A percentile compares a stretch with the other conserved stretches of the same genome.
Conservation (phyloP, 2,329 filamentous ascomycete genomes). For the Fusarium sp. region DNA sequence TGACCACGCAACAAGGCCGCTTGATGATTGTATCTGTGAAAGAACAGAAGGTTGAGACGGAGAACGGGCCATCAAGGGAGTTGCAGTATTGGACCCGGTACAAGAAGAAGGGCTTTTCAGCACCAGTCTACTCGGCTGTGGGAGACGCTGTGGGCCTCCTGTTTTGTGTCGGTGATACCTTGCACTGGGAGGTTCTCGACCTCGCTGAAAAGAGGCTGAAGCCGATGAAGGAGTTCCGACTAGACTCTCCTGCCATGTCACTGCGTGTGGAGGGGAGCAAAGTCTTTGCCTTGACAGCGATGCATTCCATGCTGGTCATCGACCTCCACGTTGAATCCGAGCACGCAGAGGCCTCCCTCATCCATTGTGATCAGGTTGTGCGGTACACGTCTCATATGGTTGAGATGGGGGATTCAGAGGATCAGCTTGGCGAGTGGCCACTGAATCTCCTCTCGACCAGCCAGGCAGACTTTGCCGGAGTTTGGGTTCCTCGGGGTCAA, state of each 20-base stretch:
- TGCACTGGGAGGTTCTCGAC: conserved; percentile 70
- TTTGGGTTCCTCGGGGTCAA: conserved; percentile 62
- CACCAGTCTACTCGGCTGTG: conserved; percentile 67
- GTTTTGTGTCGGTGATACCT: conserved; percentile 62
- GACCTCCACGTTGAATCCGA: conserved; percentile 57
- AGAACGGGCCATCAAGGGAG: conserved; percentile 28
- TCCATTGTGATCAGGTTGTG: conserved; percentile 60
- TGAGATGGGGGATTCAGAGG: conserved; percentile 53
- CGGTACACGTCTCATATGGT: conserved; percentile 61
- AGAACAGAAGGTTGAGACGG: conserved; percentile 19
- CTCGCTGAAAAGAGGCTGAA: conserved; percentile 63
- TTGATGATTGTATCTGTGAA: conserved; percentile 68
- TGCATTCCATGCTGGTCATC: conserved; percentile 68
- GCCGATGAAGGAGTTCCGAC: conserved; percentile 57
- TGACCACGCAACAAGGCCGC: conserved; percentile 66
- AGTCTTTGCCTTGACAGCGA: conserved; percentile 63
- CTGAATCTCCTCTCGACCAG: conserved; percentile 62
- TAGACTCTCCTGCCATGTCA: conserved; percentile 66
- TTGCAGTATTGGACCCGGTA: conserved; percentile 67
- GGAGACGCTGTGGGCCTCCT: conserved; percentile 68
- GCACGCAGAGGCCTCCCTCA: conserved; percentile 50
- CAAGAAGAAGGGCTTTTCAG: conserved; percentile 57
- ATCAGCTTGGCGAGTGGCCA: conserved; percentile 48
- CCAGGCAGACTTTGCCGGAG: conserved; percentile 59
- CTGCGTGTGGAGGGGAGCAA: conserved; percentile 61